Base-by-base conservation (phyloP, 1,139 yeast genomes). In the Candida glucosophila region DNA sequence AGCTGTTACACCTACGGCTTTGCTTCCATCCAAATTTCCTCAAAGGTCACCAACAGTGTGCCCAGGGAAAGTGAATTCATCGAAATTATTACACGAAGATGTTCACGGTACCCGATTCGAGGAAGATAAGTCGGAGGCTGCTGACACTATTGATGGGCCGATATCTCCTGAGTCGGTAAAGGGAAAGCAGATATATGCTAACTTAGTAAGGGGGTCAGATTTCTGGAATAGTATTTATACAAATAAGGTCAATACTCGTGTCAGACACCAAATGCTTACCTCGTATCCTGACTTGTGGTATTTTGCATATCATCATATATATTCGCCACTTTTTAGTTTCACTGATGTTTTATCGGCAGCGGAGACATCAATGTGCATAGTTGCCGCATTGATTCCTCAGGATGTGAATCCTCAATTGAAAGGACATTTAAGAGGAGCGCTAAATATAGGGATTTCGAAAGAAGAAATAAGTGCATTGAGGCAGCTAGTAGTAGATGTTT, bases 351-450 rank as follows among this genome's bases (percentile, higher is more conserved):
- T 86, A 20, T 50, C 65, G 7, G 77, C 81, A 2, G 65, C 61
- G 34, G 95, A 85, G 35, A 79, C 95, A 0, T 76, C 90, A 20
- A 49, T 83, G 40, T 78, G 85, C 23, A 74, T 86, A 4, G 73
- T 86, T 16, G 79, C 93, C 2, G 68, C 88, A 34, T 64, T 88
- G 41, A 77, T 86, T 9, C 96, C 96, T 1, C 95, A 83, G 47
- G 94, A 86, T 49, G 95, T 86, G n/a, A 83, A 81, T 39, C 95
- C 95, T 0, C 95, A 86, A 44, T 62, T 86, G 37, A 83, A 83
- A 52, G 96, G 96, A 0, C 96, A 86, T 47, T 62, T 86, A 34
- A 73, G 67, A 44, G 96, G 96, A 0, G 95, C 95, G 0, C 33
- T 77, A 28, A 85, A 85, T 43, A 71, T 77, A 20, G 95, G 95